phyloP scores from a whole-genome alignment of 2,329 filamentous ascomycete genomes.

The Hymenoscyphus scutula region DNA sequence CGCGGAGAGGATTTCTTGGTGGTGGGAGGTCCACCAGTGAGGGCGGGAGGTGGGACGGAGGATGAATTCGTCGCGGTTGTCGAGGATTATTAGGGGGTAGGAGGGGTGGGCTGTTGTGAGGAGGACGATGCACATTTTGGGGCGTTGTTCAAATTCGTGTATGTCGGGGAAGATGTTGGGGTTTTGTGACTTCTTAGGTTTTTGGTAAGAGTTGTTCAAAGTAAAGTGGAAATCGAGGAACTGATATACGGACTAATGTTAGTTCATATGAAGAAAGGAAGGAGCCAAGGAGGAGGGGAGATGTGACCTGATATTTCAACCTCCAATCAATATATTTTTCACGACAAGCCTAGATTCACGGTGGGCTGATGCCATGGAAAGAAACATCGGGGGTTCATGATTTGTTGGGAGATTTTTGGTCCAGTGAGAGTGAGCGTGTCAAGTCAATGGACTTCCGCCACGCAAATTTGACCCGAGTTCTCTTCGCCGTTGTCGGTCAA shows the following conservation, averaged over 20 bases:
- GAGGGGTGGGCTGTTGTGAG: slow-evolving; percentile 72
- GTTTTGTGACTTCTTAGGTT: neutral
- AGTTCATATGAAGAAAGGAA: neutral
- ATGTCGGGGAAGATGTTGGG: no score
- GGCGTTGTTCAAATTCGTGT: slow-evolving; percentile 5
- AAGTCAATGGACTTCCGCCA: neutral
- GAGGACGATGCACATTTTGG: slow-evolving; percentile 80
- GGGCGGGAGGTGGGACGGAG: slow-evolving; percentile 61
- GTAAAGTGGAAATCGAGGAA: neutral
- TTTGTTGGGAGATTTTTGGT: neutral
- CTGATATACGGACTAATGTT: neutral
- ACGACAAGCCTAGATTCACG: neutral
- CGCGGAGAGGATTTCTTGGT: slow-evolving; percentile 51
- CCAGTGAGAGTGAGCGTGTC: slow-evolving; percentile 5
- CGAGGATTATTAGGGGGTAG: slow-evolving; percentile 71
- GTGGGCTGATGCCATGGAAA: neutral
- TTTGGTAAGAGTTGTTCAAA: neutral
- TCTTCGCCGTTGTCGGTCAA: slow-evolving; percentile 7
- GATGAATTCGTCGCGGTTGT: slow-evolving; percentile 76
- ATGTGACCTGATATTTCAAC: neutral
- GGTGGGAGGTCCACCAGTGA: slow-evolving; percentile 54
- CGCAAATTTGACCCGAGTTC: neutral
- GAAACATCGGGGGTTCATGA: neutral
- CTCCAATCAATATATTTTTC: neutral
- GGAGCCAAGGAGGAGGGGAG: neutral